phyloP scores from a whole-genome alignment of 2,329 filamentous ascomycete genomes.

The Fusarium verrucosum region DNA sequence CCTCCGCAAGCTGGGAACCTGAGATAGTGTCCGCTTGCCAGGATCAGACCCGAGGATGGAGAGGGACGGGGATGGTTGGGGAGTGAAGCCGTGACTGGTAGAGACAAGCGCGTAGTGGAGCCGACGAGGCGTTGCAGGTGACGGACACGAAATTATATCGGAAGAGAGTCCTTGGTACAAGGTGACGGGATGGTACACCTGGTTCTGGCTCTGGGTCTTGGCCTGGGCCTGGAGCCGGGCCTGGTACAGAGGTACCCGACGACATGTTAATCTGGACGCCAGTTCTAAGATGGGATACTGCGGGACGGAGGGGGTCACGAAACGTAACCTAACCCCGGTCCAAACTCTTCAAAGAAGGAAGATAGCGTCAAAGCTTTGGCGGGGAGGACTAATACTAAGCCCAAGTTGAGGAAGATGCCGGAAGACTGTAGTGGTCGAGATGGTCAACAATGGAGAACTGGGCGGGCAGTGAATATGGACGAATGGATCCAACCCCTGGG shows the following conservation, averaged over 20 bases:
- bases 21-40: slow-evolving; percentile 43
- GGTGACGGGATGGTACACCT: slow-evolving; percentile 37
- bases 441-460: slow-evolving; percentile 7
- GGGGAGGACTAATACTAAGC: slow-evolving; percentile 13
- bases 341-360: slow-evolving; percentile 22
- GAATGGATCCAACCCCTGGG: slow-evolving; percentile 11
- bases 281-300: slow-evolving; percentile 32
- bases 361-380: slow-evolving; percentile 38
- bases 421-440: slow-evolving; percentile 12
- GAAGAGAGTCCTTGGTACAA: slow-evolving; percentile 46
- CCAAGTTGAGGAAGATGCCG: slow-evolving; percentile 32
- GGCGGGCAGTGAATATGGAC: background rate
- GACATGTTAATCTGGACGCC: slow-evolving; percentile 32
- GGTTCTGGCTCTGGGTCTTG: background rate
- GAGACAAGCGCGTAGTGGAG: slow-evolving; percentile 45
- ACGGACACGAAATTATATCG: slow-evolving; percentile 50
- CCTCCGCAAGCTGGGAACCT: slow-evolving; percentile 38
- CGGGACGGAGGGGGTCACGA: slow-evolving; percentile 40
- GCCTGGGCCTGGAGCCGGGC: background rate
- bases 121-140: slow-evolving; percentile 43
- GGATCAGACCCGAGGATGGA: slow-evolving; percentile 45
- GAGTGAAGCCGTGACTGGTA: slow-evolving; percentile 36
- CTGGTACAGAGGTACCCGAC: slow-evolving; percentile 23
- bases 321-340: slow-evolving; percentile 38
- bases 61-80: slow-evolving; percentile 31